Evolutionary conservation across 2,329 filamentous ascomycete species (phyloP).

Genomic region (Rhynchosporium agropyri): DNA sequence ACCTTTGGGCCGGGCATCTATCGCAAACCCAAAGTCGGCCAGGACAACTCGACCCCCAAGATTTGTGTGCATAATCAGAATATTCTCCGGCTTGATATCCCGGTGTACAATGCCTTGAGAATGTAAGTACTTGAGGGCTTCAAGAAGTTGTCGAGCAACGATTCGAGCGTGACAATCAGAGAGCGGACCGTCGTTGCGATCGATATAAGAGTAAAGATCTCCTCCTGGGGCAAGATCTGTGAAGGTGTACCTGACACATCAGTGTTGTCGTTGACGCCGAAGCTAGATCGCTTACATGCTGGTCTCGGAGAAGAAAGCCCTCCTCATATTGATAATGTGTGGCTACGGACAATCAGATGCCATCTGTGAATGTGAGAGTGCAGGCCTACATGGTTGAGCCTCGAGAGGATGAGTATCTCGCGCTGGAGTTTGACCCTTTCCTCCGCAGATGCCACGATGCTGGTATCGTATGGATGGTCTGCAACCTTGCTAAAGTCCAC

Average conservation of each 20-base stretch:
- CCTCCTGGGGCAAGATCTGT: constrained; percentile 57
- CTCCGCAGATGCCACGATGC: constrained; percentile 32
- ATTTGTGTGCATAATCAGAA: constrained; percentile 39
- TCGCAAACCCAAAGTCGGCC: constrained; percentile 43
- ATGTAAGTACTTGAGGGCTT: constrained; percentile 40
- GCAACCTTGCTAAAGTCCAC: constrained; percentile 50
- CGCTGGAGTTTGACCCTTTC: constrained; percentile 47
- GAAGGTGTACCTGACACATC: constrained; percentile 53
- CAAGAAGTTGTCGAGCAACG: constrained; percentile 40
- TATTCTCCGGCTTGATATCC: constrained; percentile 42
- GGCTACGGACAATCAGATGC: constrained; percentile 46
- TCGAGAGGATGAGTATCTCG: constrained; percentile 56
- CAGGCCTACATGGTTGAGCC: constrained; percentile 55
- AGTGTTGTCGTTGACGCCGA: background rate
- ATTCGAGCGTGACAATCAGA: constrained; percentile 36
- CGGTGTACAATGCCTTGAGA: constrained; percentile 38
- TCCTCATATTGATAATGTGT: constrained; percentile 56
- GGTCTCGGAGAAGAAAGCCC: constrained; percentile 53
- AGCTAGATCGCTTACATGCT: constrained; percentile 47
- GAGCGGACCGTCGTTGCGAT: constrained; percentile 32
- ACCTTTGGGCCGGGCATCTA: constrained; percentile 22
- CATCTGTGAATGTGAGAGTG: background rate
- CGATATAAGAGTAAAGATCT: constrained; percentile 41
- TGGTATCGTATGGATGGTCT: constrained; percentile 8
- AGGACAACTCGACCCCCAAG: constrained; percentile 40